Evolutionary conservation across 495 filamentous ascomycete species (phyloP).

Genomic region (Choiromyces venosus): DNA sequence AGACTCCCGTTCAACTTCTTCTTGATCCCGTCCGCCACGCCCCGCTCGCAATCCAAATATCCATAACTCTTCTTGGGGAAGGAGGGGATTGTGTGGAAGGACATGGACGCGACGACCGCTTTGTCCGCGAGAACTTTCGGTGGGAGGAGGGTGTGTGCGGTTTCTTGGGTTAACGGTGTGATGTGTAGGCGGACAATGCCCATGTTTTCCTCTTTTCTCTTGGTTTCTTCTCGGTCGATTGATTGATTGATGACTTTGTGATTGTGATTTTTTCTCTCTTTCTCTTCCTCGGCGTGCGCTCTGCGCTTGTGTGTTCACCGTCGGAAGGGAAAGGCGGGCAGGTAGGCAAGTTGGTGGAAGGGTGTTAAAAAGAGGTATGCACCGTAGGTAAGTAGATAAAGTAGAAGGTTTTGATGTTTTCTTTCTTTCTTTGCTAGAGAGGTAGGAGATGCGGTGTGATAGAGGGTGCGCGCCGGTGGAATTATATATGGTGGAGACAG

Average conservation of each 20-base stretch:
- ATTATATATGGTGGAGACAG: neutral
- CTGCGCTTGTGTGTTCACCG: neutral
- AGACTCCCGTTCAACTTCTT: constrained; percentile 89
- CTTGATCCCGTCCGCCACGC: constrained; percentile 79
- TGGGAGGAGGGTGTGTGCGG: constrained; percentile 64
- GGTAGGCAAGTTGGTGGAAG: neutral
- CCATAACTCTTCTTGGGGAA: constrained; percentile 89
- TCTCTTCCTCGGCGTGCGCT: neutral
- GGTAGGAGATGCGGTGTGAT: neutral
- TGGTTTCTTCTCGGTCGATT: no score
- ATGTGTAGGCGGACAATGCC: constrained; percentile 64
- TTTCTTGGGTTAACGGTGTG: constrained; percentile 67
- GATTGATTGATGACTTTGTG: neutral
- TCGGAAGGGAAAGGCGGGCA: neutral
- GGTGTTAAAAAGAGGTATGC: neutral
- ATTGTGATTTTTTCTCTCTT: neutral
- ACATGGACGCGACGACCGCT: constrained; percentile 57
- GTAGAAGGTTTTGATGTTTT: neutral
- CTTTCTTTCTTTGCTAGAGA: neutral
- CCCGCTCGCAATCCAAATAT: constrained; percentile 71
- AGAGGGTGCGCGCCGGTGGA: neutral
- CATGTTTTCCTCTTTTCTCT: neutral
- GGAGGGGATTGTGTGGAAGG: constrained; percentile 73
- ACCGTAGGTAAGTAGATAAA: neutral
- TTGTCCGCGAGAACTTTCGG: constrained; percentile 61